Conservation (phyloP, 306 rosid species). For the Datisca glomerata region DNA sequence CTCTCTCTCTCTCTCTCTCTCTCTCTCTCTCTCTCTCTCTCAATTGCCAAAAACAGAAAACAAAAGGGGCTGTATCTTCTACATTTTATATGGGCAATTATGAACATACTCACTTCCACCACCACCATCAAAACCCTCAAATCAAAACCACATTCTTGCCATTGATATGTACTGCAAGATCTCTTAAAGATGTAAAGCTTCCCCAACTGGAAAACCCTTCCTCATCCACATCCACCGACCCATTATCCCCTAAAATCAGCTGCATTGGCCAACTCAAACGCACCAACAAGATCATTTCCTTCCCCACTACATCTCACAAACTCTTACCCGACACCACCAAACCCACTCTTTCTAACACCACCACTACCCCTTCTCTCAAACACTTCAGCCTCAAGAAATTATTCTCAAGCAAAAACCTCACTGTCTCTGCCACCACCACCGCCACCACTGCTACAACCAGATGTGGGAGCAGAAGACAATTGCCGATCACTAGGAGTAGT, state of each 20-base stretch:
- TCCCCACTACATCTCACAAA: neutral
- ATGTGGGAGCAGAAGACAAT: neutral
- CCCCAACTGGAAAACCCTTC: neutral
- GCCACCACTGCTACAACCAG: neutral
- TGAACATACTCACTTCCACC: no score
- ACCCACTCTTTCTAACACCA: neutral
- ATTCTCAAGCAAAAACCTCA: neutral
- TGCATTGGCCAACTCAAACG: constrained; percentile 1
- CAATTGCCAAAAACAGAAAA: neutral
- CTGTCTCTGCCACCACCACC: neutral
- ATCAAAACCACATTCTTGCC: neutral
- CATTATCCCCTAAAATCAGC: constrained; percentile 4
- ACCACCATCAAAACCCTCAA: no score
- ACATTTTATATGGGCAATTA: no score
- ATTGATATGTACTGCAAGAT: neutral
- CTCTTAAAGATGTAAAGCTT: neutral
- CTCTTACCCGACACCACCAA: neutral
- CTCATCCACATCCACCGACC: neutral
- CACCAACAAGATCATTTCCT: neutral
- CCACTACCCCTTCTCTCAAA: no score
- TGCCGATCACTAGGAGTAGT: no score
- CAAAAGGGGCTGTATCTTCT: neutral
- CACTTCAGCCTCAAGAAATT: neutral
- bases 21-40: neutral
- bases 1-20: neutral